Percentiles rank a stretch among this genome's conserved stretches.
phyloP scores from a whole-genome alignment of 2,329 filamentous ascomycete species.

The Neocucurbitaria cava region DNA sequence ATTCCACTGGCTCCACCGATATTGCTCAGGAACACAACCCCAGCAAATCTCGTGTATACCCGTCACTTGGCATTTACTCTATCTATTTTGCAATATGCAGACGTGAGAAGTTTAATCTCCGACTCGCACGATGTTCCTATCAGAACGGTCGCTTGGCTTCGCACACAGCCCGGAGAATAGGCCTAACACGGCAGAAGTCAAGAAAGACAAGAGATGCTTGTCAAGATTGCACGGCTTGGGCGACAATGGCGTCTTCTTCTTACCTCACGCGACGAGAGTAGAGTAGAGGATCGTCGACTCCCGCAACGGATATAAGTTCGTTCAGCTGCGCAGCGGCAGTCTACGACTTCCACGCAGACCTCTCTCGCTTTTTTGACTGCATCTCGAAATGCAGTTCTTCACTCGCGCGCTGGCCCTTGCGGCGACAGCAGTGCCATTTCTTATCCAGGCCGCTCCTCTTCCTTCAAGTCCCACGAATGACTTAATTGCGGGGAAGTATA shows the following conservation, averaged over 20 bases:
- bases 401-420: constrained; percentile 32
- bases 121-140: background rate
- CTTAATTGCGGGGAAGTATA: constrained; percentile 51
- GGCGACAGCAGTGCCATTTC: constrained; percentile 29
- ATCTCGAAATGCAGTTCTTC: constrained; percentile 35
- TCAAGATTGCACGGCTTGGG: constrained; percentile 9
- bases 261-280: background rate
- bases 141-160: background rate
- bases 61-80: constrained; percentile 1
- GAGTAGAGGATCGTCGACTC: background rate
- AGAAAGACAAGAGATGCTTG: constrained; percentile 28
- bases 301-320: constrained; percentile 15
- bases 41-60: background rate
- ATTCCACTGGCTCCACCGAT: background rate
- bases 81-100: constrained; percentile 2
- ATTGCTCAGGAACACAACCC: constrained; percentile 1
- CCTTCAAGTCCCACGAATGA: constrained; percentile 6
- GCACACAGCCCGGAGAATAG: background rate
- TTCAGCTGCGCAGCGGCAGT: background rate
- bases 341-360: background rate
- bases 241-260: background rate
- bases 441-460: constrained; percentile 31
- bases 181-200: constrained; percentile 21
- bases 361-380: background rate
- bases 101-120: background rate